A percentile compares a stretch with the other conserved stretches of the same genome.
Conservation (phyloP, 768 basidiomycete genomes). For the Tricholoma terreum region DNA sequence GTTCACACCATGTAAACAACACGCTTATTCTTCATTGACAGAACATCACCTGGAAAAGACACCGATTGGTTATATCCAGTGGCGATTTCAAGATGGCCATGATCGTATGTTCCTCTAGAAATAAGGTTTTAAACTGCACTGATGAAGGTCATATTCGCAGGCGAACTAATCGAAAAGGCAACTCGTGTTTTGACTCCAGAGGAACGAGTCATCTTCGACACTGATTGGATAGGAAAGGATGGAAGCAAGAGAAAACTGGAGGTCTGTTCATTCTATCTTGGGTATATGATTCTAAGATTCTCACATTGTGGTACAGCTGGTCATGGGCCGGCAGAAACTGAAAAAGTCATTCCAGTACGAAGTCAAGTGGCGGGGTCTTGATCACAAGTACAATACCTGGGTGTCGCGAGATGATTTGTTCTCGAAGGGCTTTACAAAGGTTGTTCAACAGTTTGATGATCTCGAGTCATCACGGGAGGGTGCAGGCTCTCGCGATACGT, state of each 20-base stretch:
- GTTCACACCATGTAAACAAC: constrained; percentile 6
- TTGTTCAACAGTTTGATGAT: constrained; percentile 94
- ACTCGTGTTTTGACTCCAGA: constrained; percentile 89
- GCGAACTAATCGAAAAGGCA: constrained; percentile 87
- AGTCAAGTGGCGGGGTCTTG: constrained; percentile 79
- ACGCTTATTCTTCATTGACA: constrained; percentile 24
- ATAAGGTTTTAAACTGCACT: background rate
- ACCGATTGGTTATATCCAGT: constrained; percentile 95
- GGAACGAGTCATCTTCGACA: constrained; percentile 74
- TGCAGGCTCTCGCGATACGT: constrained; percentile 86
- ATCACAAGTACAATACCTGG: constrained; percentile 90
- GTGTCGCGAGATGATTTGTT: constrained; percentile 84
- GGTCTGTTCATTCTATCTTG: constrained; percentile 39
- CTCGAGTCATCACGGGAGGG: constrained; percentile 95
- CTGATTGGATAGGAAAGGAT: constrained; percentile 88
- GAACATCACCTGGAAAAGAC: constrained; percentile 96
- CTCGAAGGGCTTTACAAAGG: constrained; percentile 82
- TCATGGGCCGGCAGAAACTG: constrained; percentile 95
- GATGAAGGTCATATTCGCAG: constrained; percentile 30
- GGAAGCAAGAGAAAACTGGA: constrained; percentile 90
- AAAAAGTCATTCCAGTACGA: constrained; percentile 97
- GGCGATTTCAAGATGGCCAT: constrained; percentile 98
- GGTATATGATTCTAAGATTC: constrained; percentile 4
- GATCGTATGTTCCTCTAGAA: constrained; percentile 63
- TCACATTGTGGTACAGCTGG: constrained; percentile 42